Conservation (phyloP, 768 basidiomycete species). For the Tylopilus subfusipes region DNA sequence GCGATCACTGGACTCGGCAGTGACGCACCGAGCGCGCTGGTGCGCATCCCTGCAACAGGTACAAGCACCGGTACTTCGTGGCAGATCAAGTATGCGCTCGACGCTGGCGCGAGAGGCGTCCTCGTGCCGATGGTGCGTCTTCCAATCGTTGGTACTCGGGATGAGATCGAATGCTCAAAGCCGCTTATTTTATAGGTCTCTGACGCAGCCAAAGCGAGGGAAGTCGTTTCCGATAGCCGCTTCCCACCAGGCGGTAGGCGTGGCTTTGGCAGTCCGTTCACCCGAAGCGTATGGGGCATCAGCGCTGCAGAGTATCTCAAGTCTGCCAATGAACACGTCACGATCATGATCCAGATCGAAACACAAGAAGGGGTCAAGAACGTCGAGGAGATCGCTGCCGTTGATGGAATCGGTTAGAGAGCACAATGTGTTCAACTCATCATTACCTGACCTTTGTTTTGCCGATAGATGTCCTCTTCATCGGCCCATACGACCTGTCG, state of each 20-base stretch:
- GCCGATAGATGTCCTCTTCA: constrained; percentile 49
- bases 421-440: neutral
- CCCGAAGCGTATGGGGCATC: constrained; percentile 56
- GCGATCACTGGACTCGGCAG: constrained; percentile 48
- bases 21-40: constrained; percentile 49
- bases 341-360: constrained; percentile 68
- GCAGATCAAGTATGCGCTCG: constrained; percentile 72
- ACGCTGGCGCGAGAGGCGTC: constrained; percentile 62
- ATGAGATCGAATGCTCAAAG: neutral
- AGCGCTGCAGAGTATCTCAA: constrained; percentile 48
- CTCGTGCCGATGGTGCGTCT: constrained; percentile 61
- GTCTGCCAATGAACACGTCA: constrained; percentile 51
- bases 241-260: constrained; percentile 63
- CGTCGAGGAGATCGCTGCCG: constrained; percentile 53
- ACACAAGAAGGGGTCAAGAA: constrained; percentile 57
- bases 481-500: constrained; percentile 69
- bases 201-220: constrained; percentile 51
- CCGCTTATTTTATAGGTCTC: constrained; percentile 40
- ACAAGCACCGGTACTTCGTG: constrained; percentile 52
- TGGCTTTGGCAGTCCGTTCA: constrained; percentile 64
- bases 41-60: constrained; percentile 65
- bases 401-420: constrained; percentile 57
- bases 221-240: constrained; percentile 53
- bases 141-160: neutral
- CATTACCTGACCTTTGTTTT: neutral